Evolutionary conservation across 768 basidiomycete species (phyloP).

Genomic region (Phlebiopsis gigantea): DNA sequence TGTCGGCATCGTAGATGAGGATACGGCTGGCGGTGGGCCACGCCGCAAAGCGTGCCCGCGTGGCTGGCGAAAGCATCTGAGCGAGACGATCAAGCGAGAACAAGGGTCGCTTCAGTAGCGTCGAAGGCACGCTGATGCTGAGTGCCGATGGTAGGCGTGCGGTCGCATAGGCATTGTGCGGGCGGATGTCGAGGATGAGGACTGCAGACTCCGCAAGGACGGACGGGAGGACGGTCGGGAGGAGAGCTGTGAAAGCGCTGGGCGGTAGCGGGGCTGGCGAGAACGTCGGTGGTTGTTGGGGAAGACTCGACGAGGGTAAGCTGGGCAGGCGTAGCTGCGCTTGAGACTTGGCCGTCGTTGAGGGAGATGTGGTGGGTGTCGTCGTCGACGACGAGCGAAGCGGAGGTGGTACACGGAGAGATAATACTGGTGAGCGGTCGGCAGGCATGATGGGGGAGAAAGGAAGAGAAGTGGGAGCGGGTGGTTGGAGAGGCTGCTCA

Average conservation of each 20-base stretch:
- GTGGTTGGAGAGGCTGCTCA: constrained; percentile 25
- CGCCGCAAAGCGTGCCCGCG: constrained; percentile 52
- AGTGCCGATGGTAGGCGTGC: constrained; percentile 67
- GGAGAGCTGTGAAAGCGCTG: constrained; percentile 19
- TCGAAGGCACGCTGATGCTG: constrained; percentile 89
- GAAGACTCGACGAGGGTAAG: neutral
- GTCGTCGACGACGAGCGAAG: constrained; percentile 19
- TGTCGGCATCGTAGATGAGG: constrained; percentile 82
- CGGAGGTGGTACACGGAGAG: constrained; percentile 7
- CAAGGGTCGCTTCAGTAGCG: constrained; percentile 84
- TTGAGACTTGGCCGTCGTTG: constrained; percentile 1
- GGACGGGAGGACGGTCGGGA: constrained; percentile 26
- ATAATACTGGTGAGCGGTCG: neutral
- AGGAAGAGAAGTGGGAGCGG: constrained; percentile 24
- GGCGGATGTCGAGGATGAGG: constrained; percentile 86
- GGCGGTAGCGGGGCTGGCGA: constrained; percentile 9
- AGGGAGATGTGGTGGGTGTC: constrained; percentile 23
- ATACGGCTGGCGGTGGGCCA: constrained; percentile 61
- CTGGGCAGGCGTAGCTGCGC: neutral
- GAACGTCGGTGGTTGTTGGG: constrained; percentile 4
- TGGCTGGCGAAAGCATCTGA: constrained; percentile 70
- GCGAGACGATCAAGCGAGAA: constrained; percentile 76
- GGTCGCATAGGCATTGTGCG: constrained; percentile 65
- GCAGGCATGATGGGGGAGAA: constrained; percentile 3
- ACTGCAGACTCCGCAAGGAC: constrained; percentile 31